Evolutionary conservation across 805 yeast species (phyloP).

Genomic region (Maudiozyma bulderi): DNA sequence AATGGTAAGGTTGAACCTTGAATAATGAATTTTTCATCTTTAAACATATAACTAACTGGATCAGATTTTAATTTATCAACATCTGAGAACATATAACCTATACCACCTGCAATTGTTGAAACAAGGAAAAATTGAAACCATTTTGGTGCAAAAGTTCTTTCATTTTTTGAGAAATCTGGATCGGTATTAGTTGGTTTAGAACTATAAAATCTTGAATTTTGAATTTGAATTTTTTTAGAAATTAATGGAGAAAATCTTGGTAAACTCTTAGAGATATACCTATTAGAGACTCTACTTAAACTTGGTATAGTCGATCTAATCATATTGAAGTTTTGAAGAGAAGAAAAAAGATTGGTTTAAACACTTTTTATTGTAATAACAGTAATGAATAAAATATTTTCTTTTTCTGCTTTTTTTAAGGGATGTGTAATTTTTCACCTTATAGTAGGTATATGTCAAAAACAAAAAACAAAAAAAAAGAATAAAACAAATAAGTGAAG

Average conservation of each 20-base stretch:
- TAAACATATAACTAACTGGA: background rate
- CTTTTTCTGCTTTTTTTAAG: too few relatives aligned
- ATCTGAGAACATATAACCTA: constrained; percentile 1
- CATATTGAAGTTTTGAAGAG: background rate
- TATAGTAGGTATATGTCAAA: too few relatives aligned
- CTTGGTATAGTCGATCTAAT: background rate
- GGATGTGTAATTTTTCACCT: too few relatives aligned
- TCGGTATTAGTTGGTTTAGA: background rate
- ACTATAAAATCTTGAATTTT: background rate
- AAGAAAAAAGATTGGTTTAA: too few relatives aligned
- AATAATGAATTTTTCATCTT: background rate
- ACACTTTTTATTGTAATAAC: too few relatives aligned
- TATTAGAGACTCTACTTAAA: too few relatives aligned
- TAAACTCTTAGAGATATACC: too few relatives aligned
- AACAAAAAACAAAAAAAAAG: too few relatives aligned
- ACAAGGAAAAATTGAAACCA: constrained; percentile 3
- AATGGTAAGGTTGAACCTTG: constrained; percentile 14
- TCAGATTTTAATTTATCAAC: background rate
- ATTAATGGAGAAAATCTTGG: too few relatives aligned
- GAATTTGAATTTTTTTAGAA: background rate
- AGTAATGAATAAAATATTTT: too few relatives aligned
- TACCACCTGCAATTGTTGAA: background rate
- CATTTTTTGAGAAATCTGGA: background rate
- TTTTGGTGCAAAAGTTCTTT: background rate
- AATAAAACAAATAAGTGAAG: too few relatives aligned